A percentile compares a stretch with the other conserved stretches of the same genome.
Evolutionary conservation across 805 yeast genomes (phyloP).

Genomic region (Kuraishia ogatae): DNA sequence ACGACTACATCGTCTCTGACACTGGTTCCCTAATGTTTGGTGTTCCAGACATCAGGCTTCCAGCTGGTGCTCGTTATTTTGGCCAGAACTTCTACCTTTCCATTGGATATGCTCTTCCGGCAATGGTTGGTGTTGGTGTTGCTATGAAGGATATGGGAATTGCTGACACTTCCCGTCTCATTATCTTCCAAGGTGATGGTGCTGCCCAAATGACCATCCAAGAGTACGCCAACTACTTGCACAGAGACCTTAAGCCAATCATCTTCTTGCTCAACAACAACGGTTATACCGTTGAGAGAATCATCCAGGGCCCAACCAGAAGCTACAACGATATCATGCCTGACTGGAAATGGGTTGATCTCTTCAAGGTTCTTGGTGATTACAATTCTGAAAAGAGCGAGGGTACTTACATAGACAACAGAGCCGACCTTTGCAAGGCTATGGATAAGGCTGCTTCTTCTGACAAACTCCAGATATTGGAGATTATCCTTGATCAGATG

Average conservation of each 20-base stretch:
- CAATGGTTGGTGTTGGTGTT: slow-evolving; percentile 72
- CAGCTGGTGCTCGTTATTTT: slow-evolving; percentile 38
- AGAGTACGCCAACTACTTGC: slow-evolving; percentile 61
- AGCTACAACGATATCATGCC: slow-evolving; percentile 77
- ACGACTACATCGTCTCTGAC: slow-evolving; percentile 71
- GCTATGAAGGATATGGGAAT: slow-evolving; percentile 52
- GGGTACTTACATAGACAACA: slow-evolving; percentile 24
- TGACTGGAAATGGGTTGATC: slow-evolving; percentile 62
- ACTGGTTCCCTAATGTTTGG: slow-evolving; percentile 83
- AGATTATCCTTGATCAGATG: slow-evolving; percentile 45
- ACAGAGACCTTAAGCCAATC: slow-evolving; percentile 54
- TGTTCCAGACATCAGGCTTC: slow-evolving; percentile 56
- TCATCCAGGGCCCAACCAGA: slow-evolving; percentile 70
- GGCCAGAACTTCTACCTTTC: slow-evolving; percentile 76
- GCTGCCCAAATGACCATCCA: slow-evolving; percentile 92
- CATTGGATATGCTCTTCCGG: slow-evolving; percentile 85
- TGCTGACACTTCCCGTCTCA: slow-evolving; percentile 39
- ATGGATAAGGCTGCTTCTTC: slow-evolving; percentile 21
- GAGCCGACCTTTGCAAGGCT: slow-evolving; percentile 28
- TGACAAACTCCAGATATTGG: slow-evolving; percentile 38
- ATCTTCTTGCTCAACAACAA: slow-evolving; percentile 72
- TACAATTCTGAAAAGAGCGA: slow-evolving; percentile 11
- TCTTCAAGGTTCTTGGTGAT: slow-evolving; percentile 4
- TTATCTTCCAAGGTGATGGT: slow-evolving; percentile 85
- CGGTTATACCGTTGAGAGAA: slow-evolving; percentile 88